Conservation (phyloP, 805 yeast species). For the Candida insectorum region DNA sequence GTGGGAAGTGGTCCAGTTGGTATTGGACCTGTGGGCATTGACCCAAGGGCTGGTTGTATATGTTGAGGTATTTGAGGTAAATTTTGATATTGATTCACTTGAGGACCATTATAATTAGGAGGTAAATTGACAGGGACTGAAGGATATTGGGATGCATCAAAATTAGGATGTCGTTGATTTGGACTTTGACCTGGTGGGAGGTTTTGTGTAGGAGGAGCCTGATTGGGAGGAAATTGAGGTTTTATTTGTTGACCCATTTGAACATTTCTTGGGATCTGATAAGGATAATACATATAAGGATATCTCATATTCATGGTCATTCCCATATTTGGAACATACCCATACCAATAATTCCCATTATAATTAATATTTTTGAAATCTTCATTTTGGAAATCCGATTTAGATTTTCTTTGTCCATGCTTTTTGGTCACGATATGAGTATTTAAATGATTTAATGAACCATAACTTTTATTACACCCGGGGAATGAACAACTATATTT, state of each 20-base stretch:
- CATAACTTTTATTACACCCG: constrained; percentile 41
- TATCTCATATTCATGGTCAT: constrained; percentile 3
- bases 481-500: constrained; percentile 33
- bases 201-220: not conserved
- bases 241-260: not conserved
- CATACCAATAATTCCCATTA: constrained; percentile 18
- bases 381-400: constrained; percentile 35
- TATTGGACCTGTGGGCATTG: too few species aligned
- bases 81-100: too few species aligned
- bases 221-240: not conserved
- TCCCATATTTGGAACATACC: constrained; percentile 10
- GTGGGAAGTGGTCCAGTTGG: too few species aligned
- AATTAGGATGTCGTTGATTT: too few species aligned
- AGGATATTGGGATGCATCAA: too few species aligned
- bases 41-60: too few species aligned
- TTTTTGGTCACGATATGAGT: constrained; percentile 44
- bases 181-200: too few species aligned
- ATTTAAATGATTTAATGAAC: constrained; percentile 40
- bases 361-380: constrained; percentile 12
- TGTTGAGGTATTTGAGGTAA: too few species aligned
- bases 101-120: too few species aligned
- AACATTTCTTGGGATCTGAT: constrained; percentile 3
- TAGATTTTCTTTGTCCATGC: constrained; percentile 41
- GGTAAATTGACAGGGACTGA: too few species aligned
- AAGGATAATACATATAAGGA: constrained; percentile 7